Evolutionary conservation across 1,284 basidiomycete species (phyloP).

Genomic region (Heliocybe sulcata): DNA sequence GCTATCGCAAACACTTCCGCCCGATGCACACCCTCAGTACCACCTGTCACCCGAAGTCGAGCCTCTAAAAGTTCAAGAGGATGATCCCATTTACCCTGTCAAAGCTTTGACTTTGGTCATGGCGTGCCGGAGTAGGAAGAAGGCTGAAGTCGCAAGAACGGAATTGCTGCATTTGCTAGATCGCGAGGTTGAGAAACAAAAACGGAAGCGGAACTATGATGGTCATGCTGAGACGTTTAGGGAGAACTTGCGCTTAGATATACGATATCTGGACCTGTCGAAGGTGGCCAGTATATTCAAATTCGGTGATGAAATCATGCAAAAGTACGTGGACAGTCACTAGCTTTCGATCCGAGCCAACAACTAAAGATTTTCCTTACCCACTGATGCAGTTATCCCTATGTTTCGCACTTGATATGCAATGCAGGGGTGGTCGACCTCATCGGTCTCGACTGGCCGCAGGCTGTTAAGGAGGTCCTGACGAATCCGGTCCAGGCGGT

Average conservation of each 20-base stretch:
- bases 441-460: constrained; percentile 47
- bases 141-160: constrained; percentile 56
- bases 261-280: constrained; percentile 63
- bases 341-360: constrained; percentile 1
- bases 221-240: constrained; percentile 51
- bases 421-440: constrained; percentile 79
- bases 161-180: constrained; percentile 52
- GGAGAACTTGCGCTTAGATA: constrained; percentile 53
- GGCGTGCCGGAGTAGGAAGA: constrained; percentile 67
- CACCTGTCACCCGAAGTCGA: constrained; percentile 13
- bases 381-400: constrained; percentile 71
- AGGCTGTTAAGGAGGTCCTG: constrained; percentile 44
- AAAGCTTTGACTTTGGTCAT: constrained; percentile 71
- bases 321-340: constrained; percentile 35
- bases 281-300: constrained; percentile 53
- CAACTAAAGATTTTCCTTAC: background rate
- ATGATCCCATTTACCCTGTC: constrained; percentile 21
- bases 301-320: constrained; percentile 51
- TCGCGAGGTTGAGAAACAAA: constrained; percentile 33
- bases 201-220: constrained; percentile 29
- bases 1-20: constrained; percentile 43
- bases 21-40: constrained; percentile 42
- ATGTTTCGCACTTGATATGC: constrained; percentile 75
- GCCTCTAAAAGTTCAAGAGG: constrained; percentile 4
- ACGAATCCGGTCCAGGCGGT: constrained; percentile 39